phyloP scores from a whole-genome alignment of 805 yeast species.

The Clavispora santaluciae region DNA sequence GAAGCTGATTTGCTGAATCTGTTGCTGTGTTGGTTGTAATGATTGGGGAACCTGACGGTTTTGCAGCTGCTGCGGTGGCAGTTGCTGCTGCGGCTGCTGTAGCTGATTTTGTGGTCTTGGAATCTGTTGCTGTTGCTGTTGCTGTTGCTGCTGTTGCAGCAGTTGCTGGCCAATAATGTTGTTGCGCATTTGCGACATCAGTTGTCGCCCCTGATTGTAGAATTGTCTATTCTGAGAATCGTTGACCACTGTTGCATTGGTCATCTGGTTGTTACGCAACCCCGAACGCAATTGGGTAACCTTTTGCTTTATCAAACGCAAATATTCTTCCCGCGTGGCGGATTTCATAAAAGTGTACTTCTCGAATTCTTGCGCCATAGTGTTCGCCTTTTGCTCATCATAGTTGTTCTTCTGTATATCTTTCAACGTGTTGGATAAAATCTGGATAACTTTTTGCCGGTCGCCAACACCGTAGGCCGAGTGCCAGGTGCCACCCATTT shows the following conservation, averaged over 20 bases:
- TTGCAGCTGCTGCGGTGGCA: constrained; percentile 17
- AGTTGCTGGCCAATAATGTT: neutral
- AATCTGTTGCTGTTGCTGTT: constrained; percentile 19
- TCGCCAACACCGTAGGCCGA: constrained; percentile 22
- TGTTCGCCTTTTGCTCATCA: constrained; percentile 32
- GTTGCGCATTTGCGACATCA: neutral
- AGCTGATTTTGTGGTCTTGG: constrained; percentile 13
- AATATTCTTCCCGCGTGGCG: constrained; percentile 53
- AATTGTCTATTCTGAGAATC: constrained; percentile 14
- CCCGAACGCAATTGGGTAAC: constrained; percentile 27
- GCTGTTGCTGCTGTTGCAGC: neutral
- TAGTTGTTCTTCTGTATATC: constrained; percentile 32
- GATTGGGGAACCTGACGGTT: constrained; percentile 11
- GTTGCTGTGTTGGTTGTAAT: constrained; percentile 20
- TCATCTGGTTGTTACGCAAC: constrained; percentile 7
- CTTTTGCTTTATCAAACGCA: constrained; percentile 36
- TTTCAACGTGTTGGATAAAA: constrained; percentile 31
- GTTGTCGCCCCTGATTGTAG: neutral
- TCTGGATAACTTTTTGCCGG: constrained; percentile 38
- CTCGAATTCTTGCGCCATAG: constrained; percentile 68
- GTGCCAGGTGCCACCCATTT: constrained; percentile 25
- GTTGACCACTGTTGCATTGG: constrained; percentile 14
- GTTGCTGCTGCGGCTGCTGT: constrained; percentile 23
- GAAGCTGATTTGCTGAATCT: constrained; percentile 35
- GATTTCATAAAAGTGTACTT: constrained; percentile 58